Evolutionary conservation across 192 early-diverging fungal species (phyloP).

Genomic region (Backusella morwellensis): DNA sequence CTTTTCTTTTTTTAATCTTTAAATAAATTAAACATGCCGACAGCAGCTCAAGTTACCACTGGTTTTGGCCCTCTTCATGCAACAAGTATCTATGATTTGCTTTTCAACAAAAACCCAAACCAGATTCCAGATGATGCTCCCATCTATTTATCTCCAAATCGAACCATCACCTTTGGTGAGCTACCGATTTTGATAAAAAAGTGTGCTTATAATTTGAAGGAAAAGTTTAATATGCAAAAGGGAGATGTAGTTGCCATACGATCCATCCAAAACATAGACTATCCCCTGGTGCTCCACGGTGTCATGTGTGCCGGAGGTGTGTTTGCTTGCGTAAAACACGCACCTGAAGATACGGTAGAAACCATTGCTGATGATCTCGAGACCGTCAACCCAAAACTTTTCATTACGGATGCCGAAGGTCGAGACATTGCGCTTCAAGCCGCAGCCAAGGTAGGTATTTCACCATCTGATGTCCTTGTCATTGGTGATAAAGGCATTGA

Average conservation of each 20-base stretch:
- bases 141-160: neutral
- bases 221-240: neutral
- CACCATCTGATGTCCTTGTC: neutral
- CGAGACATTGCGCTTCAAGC: neutral
- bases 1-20: neutral
- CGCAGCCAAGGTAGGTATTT: neutral
- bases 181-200: neutral
- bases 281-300: neutral
- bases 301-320: neutral
- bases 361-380: neutral
- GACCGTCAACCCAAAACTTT: neutral
- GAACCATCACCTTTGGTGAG: neutral
- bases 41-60: neutral
- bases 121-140: neutral
- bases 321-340: neutral
- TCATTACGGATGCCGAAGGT: neutral
- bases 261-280: neutral
- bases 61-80: neutral
- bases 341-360: neutral
- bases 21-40: neutral
- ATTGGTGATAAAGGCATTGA: neutral
- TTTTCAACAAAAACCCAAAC: neutral
- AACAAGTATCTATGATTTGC: neutral
- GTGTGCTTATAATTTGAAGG: neutral
- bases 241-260: neutral